Base-by-base conservation (phyloP, 1,284 basidiomycete genomes). In the Trametes pubescens region DNA sequence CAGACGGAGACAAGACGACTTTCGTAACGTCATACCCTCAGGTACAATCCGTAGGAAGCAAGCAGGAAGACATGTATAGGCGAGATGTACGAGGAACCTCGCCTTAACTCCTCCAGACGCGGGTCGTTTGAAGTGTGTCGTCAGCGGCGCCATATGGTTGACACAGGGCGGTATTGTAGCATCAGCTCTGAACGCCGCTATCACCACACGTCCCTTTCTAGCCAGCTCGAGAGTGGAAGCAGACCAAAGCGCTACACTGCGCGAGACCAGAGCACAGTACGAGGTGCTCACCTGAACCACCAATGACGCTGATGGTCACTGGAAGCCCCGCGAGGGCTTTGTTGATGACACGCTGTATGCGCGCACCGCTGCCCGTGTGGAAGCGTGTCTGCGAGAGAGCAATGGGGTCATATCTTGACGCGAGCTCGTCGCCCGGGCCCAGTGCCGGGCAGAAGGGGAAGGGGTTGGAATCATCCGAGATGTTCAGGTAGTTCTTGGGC, bases 381-480 rank as follows among this genome's bases (percentile, higher is more conserved):
- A 94, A 74, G 60, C 93, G 82, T 63, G 88, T 94, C 78, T 92
- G 91, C 16, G 92, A 82, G 22, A 98, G 84, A 8, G 85, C 81
- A 61, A 90, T 80, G n/a, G 89, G 82, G 21, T 94, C 93, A 73
- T 97, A 93, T 75, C 91, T 91, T 46, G 82, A 77, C 1, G 88
- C 92, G 48, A 98, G 80, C 51, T 84, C 83, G 76, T 98, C 96
- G 2, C 87, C 87, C 18, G 91, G 89, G 1, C 94, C 93, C 75
- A 92, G 93, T 2, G 88, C 85, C 0, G 96, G 95, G 75, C 96
- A 98, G 77, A 98, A 98, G 0, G 84, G 81, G 77, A 98, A 98
- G 0, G 96, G 95, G 11, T 67, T 66, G 5, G 89, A 85, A 14
- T 80, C 71, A 59, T 82, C 82, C 0, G 87, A 81, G 56, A 76